Evolutionary conservation across 768 basidiomycete species (phyloP).

Genomic region (Chalciporus piperatus): DNA sequence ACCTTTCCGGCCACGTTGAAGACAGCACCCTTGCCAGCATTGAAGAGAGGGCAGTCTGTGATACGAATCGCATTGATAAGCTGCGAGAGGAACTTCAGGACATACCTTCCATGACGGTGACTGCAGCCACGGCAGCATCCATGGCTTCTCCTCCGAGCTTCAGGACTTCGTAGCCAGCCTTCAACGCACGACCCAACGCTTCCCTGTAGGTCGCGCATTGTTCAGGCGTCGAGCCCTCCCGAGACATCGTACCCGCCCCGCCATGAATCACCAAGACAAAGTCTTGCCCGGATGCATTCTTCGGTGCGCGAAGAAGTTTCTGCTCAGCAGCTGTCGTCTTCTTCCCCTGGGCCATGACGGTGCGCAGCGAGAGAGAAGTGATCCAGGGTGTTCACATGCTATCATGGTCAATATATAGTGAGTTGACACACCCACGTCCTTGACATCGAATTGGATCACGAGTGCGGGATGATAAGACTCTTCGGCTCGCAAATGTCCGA

Average conservation of each 20-base stretch:
- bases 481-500: no score
- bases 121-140: conserved; percentile 78
- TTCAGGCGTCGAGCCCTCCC: conserved; percentile 55
- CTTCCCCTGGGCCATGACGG: conserved; percentile 9
- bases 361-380: neutral
- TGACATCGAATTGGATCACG: no score
- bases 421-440: no score
- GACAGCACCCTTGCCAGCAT: conserved; percentile 77
- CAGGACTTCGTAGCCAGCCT: conserved; percentile 63
- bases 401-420: neutral
- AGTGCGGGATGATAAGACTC: no score
- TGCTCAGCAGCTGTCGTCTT: neutral
- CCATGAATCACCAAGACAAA: conserved; percentile 71
- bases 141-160: conserved; percentile 72
- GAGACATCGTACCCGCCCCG: conserved; percentile 71
- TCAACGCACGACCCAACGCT: conserved; percentile 52
- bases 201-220: conserved; percentile 56
- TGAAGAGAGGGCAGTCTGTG: conserved; percentile 74
- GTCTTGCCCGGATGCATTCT: conserved; percentile 10
- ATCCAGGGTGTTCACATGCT: neutral
- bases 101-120: conserved; percentile 68
- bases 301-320: conserved; percentile 7
- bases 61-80: neutral
- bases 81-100: neutral
- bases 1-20: conserved; percentile 82